phyloP scores from a whole-genome alignment of 2,329 filamentous ascomycete genomes.

The Aspergillus awamori region DNA sequence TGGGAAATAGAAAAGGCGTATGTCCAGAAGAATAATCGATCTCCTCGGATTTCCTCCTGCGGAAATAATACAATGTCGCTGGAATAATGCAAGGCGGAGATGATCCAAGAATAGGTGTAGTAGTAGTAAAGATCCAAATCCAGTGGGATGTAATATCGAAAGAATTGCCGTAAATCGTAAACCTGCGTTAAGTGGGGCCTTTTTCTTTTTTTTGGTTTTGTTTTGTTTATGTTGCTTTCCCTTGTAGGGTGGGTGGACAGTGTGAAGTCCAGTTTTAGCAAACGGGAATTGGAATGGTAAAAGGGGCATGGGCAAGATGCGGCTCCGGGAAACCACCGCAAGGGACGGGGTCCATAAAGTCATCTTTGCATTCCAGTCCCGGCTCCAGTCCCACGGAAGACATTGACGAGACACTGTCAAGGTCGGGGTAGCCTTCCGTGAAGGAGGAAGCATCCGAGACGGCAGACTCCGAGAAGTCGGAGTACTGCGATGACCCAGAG shows the following conservation, averaged over 20 bases:
- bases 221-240: not conserved
- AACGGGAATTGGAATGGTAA: constrained; percentile 31
- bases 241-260: not conserved
- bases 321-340: constrained; percentile 36
- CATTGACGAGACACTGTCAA: constrained; percentile 39
- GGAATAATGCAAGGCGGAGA: constrained; percentile 19
- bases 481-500: constrained; percentile 39
- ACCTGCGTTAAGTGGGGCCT: constrained; percentile 22
- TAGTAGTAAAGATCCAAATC: constrained; percentile 1
- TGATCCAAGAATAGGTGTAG: constrained; percentile 11
- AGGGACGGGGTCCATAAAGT: constrained; percentile 32
- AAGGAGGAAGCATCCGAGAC: constrained; percentile 44
- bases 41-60: constrained; percentile 19
- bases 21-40: constrained; percentile 23
- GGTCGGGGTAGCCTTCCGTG: constrained; percentile 42
- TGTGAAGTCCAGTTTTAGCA: constrained; percentile 25
- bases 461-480: constrained; percentile 44
- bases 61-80: constrained; percentile 24
- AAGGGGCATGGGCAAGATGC: constrained; percentile 30
- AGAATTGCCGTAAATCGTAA: constrained; percentile 22
- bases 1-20: constrained; percentile 19
- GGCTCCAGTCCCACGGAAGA: constrained; percentile 39
- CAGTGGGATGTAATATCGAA: constrained; percentile 1
- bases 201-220: constrained; percentile 10
- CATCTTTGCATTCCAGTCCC: constrained; percentile 34